A percentile compares a stretch with the other conserved stretches of the same genome.
Evolutionary conservation across 2,329 filamentous ascomycete genomes (phyloP).

Genomic region (Neurospora crassa): DNA sequence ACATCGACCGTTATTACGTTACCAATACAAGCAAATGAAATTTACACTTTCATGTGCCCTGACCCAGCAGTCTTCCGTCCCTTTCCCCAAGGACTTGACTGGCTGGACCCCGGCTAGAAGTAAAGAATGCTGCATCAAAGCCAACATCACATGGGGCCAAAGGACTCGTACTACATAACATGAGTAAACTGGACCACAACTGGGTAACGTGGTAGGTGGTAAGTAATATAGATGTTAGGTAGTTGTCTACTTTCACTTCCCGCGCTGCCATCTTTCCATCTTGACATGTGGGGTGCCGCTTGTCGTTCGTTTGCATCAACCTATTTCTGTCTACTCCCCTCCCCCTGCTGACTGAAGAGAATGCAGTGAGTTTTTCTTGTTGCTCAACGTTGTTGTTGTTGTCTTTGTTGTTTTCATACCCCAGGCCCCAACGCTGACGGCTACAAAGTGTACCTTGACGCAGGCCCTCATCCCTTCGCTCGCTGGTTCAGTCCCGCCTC

Average conservation of each 20-base stretch:
- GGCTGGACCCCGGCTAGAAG: neutral
- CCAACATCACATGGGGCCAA: neutral
- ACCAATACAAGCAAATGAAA: neutral
- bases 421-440: neutral
- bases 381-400: neutral
- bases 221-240: neutral
- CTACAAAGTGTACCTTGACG: neutral
- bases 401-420: neutral
- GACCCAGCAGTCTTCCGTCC: neutral
- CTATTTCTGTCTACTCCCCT: neutral
- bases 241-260: neutral
- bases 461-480: neutral
- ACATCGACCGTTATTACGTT: neutral
- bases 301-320: neutral
- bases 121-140: neutral
- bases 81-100: neutral
- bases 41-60: neutral
- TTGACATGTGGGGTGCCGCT: neutral
- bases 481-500: neutral
- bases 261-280: neutral
- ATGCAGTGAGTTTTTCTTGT: neutral
- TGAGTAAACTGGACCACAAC: neutral
- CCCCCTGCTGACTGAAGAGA: neutral
- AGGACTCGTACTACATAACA: neutral
- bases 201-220: neutral